Evolutionary conservation across 148 eudicot species (phyloP), one percentile per base, ranked within the genome.

Genomic region (Vaccinium vitisidaea): DNA sequence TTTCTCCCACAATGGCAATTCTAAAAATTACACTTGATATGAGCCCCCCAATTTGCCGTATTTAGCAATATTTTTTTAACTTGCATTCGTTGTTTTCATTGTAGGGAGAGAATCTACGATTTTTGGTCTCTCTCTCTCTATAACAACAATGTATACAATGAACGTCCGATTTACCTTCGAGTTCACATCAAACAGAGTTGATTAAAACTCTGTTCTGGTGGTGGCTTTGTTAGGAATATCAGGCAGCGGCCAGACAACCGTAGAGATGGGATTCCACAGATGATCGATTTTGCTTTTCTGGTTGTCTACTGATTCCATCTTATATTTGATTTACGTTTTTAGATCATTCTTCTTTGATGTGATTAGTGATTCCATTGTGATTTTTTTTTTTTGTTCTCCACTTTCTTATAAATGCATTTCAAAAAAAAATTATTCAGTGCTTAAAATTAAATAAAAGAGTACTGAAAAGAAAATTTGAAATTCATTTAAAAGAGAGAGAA

Each of bases 171-270:
- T 19, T 61, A 3, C 53, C 13, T 32, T 67, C 9, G 58, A 46
- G 18, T 76, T 12, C 73, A 8, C 53, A 13, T 6, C 84, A 30
- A 25, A 82, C 5, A 18, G 15, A 67, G 54, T 27, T 27, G 14
- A 70, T 19, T 55, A 18, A 23, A 23, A 19, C 82, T 55, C 13
- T 36, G 23, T 58, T 43, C 6, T 53, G 70, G 70, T 25, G 83
- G 70, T 39, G 65, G 49, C 4, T 9, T 36, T 15, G 18, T 80
- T 46, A 43, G 48, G 73, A 16, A 81, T 32, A 48, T 61, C 52
- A 58, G 87, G 84, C 82, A 83, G 83, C 83, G 88, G 80, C 85
- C 85, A 77, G 88, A 82, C 85, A 83, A 86, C 88, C 85, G 85
- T 82, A 83, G 88, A 77, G 88, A 86, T 86, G 88, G 36, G 85